Conservation (phyloP, 106 monocot genomes). For the Dendrobium huoshanense region DNA sequence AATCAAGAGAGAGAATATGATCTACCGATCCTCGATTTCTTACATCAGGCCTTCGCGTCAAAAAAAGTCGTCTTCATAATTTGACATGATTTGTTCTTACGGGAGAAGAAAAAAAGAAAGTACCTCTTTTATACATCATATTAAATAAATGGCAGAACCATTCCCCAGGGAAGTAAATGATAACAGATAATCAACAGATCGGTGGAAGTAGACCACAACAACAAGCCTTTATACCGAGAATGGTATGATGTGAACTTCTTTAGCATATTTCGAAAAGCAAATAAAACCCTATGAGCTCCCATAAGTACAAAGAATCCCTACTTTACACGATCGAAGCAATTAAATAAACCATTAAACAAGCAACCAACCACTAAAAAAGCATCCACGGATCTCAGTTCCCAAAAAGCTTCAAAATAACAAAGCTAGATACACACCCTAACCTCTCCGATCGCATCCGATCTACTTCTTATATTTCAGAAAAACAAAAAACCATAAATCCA, state of each 20-base stretch:
- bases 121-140: no score
- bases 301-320: neutral
- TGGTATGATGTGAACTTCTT: neutral
- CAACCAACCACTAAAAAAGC: neutral
- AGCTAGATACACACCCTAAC: neutral
- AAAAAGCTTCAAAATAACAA: neutral
- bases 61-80: no score
- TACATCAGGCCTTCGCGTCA: no score
- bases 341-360: neutral
- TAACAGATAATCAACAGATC: neutral
- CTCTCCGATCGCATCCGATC: neutral
- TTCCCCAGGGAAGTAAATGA: neutral
- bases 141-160: neutral
- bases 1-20: no score
- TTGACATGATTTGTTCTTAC: no score
- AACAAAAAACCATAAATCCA: neutral
- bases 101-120: no score
- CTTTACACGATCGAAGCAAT: neutral
- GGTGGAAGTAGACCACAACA: neutral
- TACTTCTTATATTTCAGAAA: neutral
- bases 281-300: neutral
- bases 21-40: no score
- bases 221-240: neutral
- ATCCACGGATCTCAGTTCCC: neutral
- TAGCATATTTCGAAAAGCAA: neutral